Evolutionary conservation across 1,284 basidiomycete species (phyloP).

Genomic region (Moniliella sp.): DNA sequence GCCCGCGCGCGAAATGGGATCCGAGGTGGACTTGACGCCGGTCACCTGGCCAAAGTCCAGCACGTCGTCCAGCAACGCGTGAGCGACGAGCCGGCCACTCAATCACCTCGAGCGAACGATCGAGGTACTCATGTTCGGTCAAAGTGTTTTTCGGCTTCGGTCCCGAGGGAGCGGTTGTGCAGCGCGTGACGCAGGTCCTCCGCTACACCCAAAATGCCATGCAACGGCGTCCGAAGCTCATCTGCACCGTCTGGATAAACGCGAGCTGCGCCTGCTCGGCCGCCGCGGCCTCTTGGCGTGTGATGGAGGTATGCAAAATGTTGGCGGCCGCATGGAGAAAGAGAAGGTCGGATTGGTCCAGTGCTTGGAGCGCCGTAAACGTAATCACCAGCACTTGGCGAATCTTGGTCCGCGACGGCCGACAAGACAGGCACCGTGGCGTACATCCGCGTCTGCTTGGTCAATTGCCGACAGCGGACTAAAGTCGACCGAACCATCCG

Average conservation of each 20-base stretch:
- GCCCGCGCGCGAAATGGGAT: constrained; percentile 4
- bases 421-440: constrained; percentile 8
- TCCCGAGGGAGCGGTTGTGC: constrained; percentile 1
- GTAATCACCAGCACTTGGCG: constrained; percentile 11
- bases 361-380: constrained; percentile 4
- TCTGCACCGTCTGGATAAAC: constrained; percentile 15
- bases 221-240: constrained; percentile 16
- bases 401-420: constrained; percentile 6
- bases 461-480: background rate
- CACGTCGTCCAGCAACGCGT: constrained; percentile 17
- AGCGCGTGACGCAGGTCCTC: constrained; percentile 12
- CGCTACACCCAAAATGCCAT: constrained; percentile 17
- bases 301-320: constrained; percentile 6
- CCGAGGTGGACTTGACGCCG: constrained; percentile 4
- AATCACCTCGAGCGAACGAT: constrained; percentile 1
- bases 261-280: constrained; percentile 15
- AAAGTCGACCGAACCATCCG: background rate
- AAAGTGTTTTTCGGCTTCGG: background rate
- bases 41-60: constrained; percentile 16
- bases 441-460: constrained; percentile 2
- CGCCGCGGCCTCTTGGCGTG: constrained; percentile 10
- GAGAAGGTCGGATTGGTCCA: constrained; percentile 9
- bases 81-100: constrained; percentile 13
- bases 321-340: constrained; percentile 8
- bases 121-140: background rate